Base-by-base conservation (phyloP, 306 rosid species). In the Lathyrus tuberosus region DNA sequence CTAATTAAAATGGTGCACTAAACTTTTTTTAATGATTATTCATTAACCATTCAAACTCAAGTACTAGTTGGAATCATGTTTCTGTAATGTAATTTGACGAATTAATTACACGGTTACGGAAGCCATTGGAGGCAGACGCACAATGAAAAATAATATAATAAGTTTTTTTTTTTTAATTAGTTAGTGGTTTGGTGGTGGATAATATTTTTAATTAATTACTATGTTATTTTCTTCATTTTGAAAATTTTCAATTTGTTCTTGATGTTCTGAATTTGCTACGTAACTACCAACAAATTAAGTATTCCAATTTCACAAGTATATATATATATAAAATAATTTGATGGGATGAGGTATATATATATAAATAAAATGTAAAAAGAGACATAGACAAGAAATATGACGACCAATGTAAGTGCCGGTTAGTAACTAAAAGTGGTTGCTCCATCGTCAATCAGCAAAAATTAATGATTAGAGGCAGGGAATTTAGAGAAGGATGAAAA, bases 371-470 rank as follows among this genome's bases (percentile, higher is more conserved):
- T 69, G 44, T 22, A 52, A 24, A 65, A 63, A 38, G 65, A 46
- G 65, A 67, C 14, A 70, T 69, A 53, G 76, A 61, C 54, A 85
- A 64, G 8, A 78, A 78, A 77, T 38, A 60, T 69, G 4, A 46
- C 43, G 78, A 79, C 63, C 79, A 72, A 44, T 48, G 65, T 68
- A 71, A 79, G 80, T 76, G 85, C 82, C 69, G 86, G 88, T 85
- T 77, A 81, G 89, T 81, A 85, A 81, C 86, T 76, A 83, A 79
- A 79, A 83, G 90, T 81, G 73, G 94, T 85, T 85, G 83, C 62
- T 73, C 80, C 74, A 84, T 88, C 88, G 72, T 72, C 85, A 59
- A 66, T 86, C 87, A 83, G 82, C 57, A 2, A 76, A 61, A 70
- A 66, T 49, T 20, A 81, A 84, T 84, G 76, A 84, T 80, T 84